Base-by-base conservation (phyloP, 305 asterid species). In the Fraxinus sp. region DNA sequence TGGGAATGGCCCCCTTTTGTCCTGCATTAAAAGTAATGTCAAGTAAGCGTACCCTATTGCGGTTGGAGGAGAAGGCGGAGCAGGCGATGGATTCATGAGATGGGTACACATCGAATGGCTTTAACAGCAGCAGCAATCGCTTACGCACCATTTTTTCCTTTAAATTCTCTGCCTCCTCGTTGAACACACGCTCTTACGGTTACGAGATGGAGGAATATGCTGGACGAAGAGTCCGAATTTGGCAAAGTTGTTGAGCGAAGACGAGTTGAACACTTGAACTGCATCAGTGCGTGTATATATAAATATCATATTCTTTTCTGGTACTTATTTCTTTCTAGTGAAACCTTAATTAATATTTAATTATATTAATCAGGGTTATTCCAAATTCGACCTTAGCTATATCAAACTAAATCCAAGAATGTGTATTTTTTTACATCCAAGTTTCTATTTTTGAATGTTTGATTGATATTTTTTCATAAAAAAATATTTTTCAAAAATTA, bases 61-160 rank as follows among this genome's bases (percentile, higher is more conserved):
- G 92, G 88, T 84, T 85, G 87, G 89, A 75, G 78, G 80, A 46
- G 18, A 46, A 46, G 57, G 57, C 57, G 18, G 18, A 64, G 64
- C 82, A 79, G 28, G 70, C 78, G 74, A 87, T 80, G 16, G 91
- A 36, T 14, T 82, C 87, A 68, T 28, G 83, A 80, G 89, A 86
- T 28, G 98, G 98, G 87, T 89, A 92, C 49, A 85, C 92, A 57
- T 93, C 98, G 72, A 92, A 84, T 46, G 98, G 97, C 93, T 94
- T 95, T 85, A 95, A 55, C 59, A 94, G 86, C 83, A 94, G 73
- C 87, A 95, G 83, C 79, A 95, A 87, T 80, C 97, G 91, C 88
- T 92, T 94, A 83, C 94, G 87, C 83, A 71, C 95, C 98, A 95
- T 62, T 35, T 62, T 24, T 36, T 62, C 20, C 22, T 7, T 52